phyloP scores from a whole-genome alignment of 2,329 filamentous ascomycete genomes.

The Grosmannia penicillata region DNA sequence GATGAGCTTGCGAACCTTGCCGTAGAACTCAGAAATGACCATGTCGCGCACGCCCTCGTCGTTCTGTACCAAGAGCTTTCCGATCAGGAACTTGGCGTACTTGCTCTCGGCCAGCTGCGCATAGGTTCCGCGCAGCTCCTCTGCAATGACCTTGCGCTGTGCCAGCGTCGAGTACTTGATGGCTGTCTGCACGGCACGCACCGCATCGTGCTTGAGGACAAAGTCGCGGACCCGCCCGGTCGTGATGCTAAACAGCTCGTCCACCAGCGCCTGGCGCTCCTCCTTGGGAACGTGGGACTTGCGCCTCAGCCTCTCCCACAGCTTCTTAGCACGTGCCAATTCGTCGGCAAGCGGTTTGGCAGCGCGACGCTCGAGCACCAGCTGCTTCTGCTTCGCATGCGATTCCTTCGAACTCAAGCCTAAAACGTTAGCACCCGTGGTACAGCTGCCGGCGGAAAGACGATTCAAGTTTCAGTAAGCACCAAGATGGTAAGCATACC shows the following conservation, averaged over 20 bases:
- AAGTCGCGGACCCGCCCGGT: constrained; percentile 88
- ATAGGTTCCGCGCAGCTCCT: constrained; percentile 75
- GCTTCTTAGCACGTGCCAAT: constrained; percentile 79
- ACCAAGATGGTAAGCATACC: neutral
- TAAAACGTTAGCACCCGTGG: neutral
- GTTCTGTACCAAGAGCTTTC: constrained; percentile 87
- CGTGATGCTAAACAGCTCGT: constrained; percentile 82
- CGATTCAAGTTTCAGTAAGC: too few relatives aligned
- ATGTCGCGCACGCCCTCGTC: constrained; percentile 75
- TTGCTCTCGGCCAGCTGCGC: constrained; percentile 78
- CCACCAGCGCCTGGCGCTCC: constrained; percentile 73
- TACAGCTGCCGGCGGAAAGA: neutral
- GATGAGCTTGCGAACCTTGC: constrained; percentile 81
- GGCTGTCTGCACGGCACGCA: constrained; percentile 91
- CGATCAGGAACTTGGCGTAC: constrained; percentile 95
- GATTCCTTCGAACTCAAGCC: constrained; percentile 65
- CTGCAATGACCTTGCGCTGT: constrained; percentile 74
- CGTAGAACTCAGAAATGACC: constrained; percentile 90
- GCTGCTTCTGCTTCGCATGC: constrained; percentile 81
- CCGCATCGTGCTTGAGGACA: constrained; percentile 95
- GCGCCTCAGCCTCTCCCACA: constrained; percentile 85
- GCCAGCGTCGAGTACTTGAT: constrained; percentile 85
- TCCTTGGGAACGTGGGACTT: constrained; percentile 89
- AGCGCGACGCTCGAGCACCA: constrained; percentile 77
- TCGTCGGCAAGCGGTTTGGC: constrained; percentile 87